Evolutionary conservation across 352 stramenopile species (phyloP).

Genomic region (Phytophthora pinifolia): DNA sequence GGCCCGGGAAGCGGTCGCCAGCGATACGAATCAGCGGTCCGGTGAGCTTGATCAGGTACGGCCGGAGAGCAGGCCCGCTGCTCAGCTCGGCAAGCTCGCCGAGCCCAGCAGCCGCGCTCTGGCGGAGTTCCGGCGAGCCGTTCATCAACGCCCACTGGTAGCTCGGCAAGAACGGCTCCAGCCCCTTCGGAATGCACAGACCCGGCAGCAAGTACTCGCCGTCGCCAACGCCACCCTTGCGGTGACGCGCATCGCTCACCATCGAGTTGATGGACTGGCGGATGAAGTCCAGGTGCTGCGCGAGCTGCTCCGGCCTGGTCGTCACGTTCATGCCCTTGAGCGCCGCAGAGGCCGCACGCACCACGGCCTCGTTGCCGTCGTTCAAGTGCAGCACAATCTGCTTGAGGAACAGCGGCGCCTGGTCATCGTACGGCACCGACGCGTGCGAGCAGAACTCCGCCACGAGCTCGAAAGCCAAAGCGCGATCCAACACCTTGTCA

Average conservation of each 20-base stretch:
- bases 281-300: conserved; percentile 97
- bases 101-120: conserved; percentile 93
- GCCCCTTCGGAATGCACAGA: conserved; percentile 81
- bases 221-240: conserved; percentile 89
- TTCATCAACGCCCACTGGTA: conserved; percentile 98
- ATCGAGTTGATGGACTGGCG: conserved; percentile 96
- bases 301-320: conserved; percentile 92
- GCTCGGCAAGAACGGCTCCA: conserved; percentile 97
- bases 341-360: conserved; percentile 89
- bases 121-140: conserved; percentile 84
- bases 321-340: conserved; percentile 92
- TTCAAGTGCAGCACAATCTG: conserved; percentile 97
- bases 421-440: conserved; percentile 89
- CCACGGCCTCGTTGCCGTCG: conserved; percentile 88
- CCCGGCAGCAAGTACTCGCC: conserved; percentile 81
- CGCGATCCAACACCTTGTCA: conserved; percentile 84
- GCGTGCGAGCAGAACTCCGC: conserved; percentile 89
- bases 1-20: conserved; percentile 96
- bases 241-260: conserved; percentile 94
- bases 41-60: conserved; percentile 98
- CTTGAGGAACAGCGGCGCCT: conserved; percentile 95
- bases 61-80: conserved; percentile 84
- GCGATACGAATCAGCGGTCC: conserved; percentile 98
- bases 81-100: conserved; percentile 97
- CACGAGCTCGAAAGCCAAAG: conserved; percentile 92